Base-by-base conservation (phyloP, 164 flowering plant species). In the Liquidambar formosana region DNA sequence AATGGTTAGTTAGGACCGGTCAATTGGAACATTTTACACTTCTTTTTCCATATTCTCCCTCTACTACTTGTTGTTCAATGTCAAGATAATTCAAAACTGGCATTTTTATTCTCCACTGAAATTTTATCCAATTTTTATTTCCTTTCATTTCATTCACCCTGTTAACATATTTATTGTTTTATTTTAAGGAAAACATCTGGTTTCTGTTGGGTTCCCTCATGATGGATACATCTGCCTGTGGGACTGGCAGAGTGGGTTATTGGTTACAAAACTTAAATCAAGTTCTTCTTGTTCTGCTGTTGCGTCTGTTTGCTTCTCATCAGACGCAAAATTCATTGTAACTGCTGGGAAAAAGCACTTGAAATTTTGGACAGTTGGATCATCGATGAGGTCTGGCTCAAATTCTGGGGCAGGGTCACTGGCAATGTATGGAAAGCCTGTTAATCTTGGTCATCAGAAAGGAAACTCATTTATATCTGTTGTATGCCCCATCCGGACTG, bases 321-420 rank as follows among this genome's bases (percentile, higher is more conserved):
- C 82, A 54, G 83, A 88, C 81, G 87, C 77, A 60, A 83, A 78
- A 56, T 77, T 69, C 68, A 68, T 91, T 61, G 69, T 86, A 57
- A 86, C 91, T 61, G 84, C 86, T 69, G 91, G 92, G 44, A 86
- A 84, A 64, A 89, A 85, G 74, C 92, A 89, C 70, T 71, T 89
- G 77, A 89, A 85, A 65, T 73, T 82, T 66, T 89, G 92, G 92
- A 75, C 78, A 45, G 26, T 88, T 64, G 80, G 78, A 57, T 68
- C 78, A 33, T 76, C 83, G 72, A 71, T 81, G 61, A 81, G 73
- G 71, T 63, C 71, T 45, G 77, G 73, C 16, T 57, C 78, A 45
- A 81, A 58, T 59, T 67, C 64, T 61, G 73, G 82, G 64, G 21
- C 75, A 10, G 73, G 70, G 15, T 75, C 80, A 52, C 59, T 77